Evolutionary conservation across 2,329 filamentous ascomycete genomes (phyloP).

Genomic region (Xylaria sp.): DNA sequence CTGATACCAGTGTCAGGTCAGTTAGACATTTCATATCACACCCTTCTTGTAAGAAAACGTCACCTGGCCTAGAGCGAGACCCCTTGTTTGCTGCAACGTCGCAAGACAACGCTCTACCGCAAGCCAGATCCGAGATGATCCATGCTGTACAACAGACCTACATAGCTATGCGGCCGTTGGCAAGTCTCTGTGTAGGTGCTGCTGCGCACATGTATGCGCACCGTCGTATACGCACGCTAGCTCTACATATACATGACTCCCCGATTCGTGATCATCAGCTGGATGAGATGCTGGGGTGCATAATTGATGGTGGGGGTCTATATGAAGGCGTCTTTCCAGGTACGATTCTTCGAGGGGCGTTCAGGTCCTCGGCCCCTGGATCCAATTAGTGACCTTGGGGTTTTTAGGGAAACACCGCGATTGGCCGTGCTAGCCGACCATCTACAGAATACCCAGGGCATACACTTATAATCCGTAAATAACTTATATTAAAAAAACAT

Average conservation of each 20-base stretch:
- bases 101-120: conserved; percentile 1
- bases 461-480: no score
- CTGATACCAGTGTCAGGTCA: conserved; percentile 5
- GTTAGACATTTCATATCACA: conserved; percentile 1
- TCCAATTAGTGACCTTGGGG: background rate
- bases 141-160: conserved; percentile 13
- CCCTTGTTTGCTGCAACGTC: conserved; percentile 1
- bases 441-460: no score
- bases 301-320: conserved; percentile 16
- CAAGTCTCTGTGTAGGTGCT: conserved; percentile 2
- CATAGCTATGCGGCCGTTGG: conserved; percentile 2
- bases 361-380: conserved; percentile 10
- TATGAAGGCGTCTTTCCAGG: conserved; percentile 7
- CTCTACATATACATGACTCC: background rate
- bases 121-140: conserved; percentile 9
- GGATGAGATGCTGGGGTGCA: conserved; percentile 31
- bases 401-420: conserved; percentile 15
- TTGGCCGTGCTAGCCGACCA: conserved; percentile 8
- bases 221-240: background rate
- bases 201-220: background rate
- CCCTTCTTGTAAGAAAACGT: conserved; percentile 5
- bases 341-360: background rate
- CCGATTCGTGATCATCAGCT: conserved; percentile 18
- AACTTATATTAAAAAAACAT: no score
- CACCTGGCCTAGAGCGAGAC: background rate